These are phyloP conservation scores for Larix sibirica DNA, from an alignment of 83 land plant species.

Conservation along the genomic window DNA sequence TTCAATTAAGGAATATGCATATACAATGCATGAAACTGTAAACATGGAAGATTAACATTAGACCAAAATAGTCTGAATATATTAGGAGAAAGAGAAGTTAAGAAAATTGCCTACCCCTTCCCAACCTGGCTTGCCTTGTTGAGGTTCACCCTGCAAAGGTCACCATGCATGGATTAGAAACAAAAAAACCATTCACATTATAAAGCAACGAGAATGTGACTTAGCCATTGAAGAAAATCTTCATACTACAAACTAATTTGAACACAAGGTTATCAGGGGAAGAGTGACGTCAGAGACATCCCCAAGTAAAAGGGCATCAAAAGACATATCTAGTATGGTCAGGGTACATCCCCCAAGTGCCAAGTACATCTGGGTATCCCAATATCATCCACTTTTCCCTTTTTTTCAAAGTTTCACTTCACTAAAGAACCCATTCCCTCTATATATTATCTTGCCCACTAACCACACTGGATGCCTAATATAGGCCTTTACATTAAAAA, in stretches of 20 bases:
- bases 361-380: no score
- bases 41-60: background rate
- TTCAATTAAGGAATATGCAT: background rate
- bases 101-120: background rate
- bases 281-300: background rate
- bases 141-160: background rate
- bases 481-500: no score
- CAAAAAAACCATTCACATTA: background rate
- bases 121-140: slow-evolving; percentile 6
- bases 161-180: background rate
- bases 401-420: no score
- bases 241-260: background rate
- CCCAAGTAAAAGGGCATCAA: no score
- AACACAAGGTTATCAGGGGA: background rate
- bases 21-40: background rate
- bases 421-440: no score
- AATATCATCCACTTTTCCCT: no score
- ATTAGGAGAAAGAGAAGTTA: background rate
- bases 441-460: no score
- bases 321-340: no score
- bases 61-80: no score
- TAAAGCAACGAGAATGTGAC: background rate
- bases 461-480: no score
- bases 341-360: no score
- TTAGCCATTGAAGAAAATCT: background rate